Evolutionary conservation across 1,284 basidiomycete species (phyloP), one percentile per base, ranked within the genome.

Genomic region (Kwoniella shivajii): DNA sequence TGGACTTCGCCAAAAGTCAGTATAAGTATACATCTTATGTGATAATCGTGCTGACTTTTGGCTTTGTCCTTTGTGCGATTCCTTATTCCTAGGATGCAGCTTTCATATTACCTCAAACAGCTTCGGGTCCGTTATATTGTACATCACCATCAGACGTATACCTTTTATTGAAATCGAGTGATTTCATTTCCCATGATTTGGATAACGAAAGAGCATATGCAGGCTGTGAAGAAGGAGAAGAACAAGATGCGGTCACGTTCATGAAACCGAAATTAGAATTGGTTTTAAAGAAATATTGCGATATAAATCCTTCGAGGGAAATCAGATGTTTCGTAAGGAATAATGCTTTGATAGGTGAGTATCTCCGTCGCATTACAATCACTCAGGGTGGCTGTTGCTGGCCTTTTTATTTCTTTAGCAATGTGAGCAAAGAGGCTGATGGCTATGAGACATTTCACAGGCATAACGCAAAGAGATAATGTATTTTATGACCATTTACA

Each of bases 211-310:
- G 64, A 18, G 72, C 69, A 3, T 73, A 73, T 54, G 62, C 53
- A 30, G 16, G 80, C 69, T 24, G 27, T 43, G 20, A 22, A 39
- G 22, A 34, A 36, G 29, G 45, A 2, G n/a, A 7, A 26, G 45
- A 24, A 20, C 11, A 34, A 24, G 30, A 6, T n/a, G 39, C n/a
- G 11, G 16, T 37, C 7, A 29, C 39, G 31, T 24, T 42, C 7
- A 44, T 49, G 16, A 48, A 51, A n/a, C 88, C 89, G 64, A 80
- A 84, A 27, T 80, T 94, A 2, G 91, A 96, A 71, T 83, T 99
- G n/a, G 87, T 96, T 1, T 81, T 98, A 57, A 86, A 92, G 61
- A 92, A 94, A 73, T 97, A 90, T 89, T 91, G 92, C 66, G 81
- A 88, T 16, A 81, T 99, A 50, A 89, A 93, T 61, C 84, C 84